These are phyloP conservation scores for Clarireedia monteithiana DNA, from an alignment of 2,329 filamentous ascomycete genomes.

Conservation along the genomic window DNA sequence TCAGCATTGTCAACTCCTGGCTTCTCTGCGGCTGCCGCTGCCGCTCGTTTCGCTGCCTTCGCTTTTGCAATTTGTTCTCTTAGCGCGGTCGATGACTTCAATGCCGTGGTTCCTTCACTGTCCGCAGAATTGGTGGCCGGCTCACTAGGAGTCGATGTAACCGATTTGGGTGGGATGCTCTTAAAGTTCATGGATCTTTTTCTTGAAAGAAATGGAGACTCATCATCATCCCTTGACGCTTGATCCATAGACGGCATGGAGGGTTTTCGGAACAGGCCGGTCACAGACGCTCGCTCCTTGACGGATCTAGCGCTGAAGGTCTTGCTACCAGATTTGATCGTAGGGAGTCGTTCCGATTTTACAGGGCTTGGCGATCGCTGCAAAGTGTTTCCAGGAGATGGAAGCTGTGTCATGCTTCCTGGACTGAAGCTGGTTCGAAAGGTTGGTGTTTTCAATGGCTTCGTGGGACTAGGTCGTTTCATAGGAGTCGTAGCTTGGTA, in stretches of 20 bases:
- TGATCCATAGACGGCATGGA: constrained; percentile 37
- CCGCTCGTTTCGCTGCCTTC: constrained; percentile 67
- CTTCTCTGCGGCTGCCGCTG: constrained; percentile 38
- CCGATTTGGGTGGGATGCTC: constrained; percentile 16
- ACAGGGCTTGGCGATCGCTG: constrained; percentile 30
- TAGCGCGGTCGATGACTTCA: constrained; percentile 71
- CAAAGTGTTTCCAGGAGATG: constrained; percentile 29
- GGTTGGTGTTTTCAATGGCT: constrained; percentile 32
- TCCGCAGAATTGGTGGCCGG: constrained; percentile 15
- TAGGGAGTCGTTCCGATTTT: constrained; percentile 21
- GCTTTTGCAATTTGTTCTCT: constrained; percentile 91
- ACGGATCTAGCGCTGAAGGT: constrained; percentile 38
- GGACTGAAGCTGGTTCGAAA: constrained; percentile 16
- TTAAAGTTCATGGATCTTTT: constrained; percentile 23
- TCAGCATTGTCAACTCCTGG: constrained; percentile 19
- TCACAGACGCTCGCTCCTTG: constrained; percentile 45
- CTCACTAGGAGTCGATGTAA: constrained; percentile 16
- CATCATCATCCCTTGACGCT: constrained; percentile 16
- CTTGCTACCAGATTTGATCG: constrained; percentile 37
- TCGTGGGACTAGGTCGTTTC: constrained; percentile 29
- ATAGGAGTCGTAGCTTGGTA: constrained; percentile 37
- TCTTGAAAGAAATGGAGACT: constrained; percentile 13
- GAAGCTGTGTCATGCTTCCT: constrained; percentile 25
- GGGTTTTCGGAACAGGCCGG: constrained; percentile 48
- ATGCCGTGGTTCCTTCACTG: constrained; percentile 36